These are phyloP conservation scores for Morella rubra DNA, from an alignment of 306 rosid species.

Conservation along the genomic window DNA sequence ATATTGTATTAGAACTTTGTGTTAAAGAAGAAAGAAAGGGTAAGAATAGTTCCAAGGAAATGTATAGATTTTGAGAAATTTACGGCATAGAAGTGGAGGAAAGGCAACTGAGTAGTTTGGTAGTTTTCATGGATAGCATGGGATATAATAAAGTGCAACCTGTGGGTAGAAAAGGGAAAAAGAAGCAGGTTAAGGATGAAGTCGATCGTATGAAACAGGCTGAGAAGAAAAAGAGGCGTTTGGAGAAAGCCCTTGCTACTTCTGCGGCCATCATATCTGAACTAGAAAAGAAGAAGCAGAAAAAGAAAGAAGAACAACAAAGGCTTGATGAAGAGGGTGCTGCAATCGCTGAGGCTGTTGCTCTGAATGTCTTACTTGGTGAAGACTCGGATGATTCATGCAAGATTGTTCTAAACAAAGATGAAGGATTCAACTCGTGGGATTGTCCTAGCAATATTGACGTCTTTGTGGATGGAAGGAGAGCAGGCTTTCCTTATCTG, in stretches of 20 bases:
- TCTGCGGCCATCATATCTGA: constrained; percentile 99
- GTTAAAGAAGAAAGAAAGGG: constrained; percentile 35
- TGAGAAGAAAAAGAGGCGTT: constrained; percentile 94
- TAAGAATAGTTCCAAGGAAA: constrained; percentile 45
- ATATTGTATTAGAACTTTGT: constrained; percentile 45
- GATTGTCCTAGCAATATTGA: constrained; percentile 48
- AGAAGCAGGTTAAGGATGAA: constrained; percentile 97
- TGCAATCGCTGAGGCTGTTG: constrained; percentile 97
- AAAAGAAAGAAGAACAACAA: constrained; percentile 91
- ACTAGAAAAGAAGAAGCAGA: constrained; percentile 92
- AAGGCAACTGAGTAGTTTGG: constrained; percentile 36
- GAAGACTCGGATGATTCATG: constrained; percentile 78
- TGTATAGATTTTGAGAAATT: constrained; percentile 57
- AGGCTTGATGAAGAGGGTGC: constrained; percentile 99
- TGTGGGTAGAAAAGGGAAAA: constrained; percentile 79
- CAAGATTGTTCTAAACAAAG: constrained; percentile 53
- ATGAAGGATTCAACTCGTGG: constrained; percentile 53
- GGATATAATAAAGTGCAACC: constrained; percentile 78
- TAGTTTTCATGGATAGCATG: constrained; percentile 68
- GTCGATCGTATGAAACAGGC: constrained; percentile 95
- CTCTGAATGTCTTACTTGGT: constrained; percentile 81
- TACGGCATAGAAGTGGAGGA: constrained; percentile 34
- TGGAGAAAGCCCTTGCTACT: constrained; percentile 97
- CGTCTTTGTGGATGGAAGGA: constrained; percentile 50
- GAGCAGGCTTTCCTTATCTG: constrained; percentile 51